A percentile compares a stretch with the other conserved stretches of the same genome.
Conservation (phyloP, 2,329 filamentous ascomycete genomes). For the Trichoderma hamatum region DNA sequence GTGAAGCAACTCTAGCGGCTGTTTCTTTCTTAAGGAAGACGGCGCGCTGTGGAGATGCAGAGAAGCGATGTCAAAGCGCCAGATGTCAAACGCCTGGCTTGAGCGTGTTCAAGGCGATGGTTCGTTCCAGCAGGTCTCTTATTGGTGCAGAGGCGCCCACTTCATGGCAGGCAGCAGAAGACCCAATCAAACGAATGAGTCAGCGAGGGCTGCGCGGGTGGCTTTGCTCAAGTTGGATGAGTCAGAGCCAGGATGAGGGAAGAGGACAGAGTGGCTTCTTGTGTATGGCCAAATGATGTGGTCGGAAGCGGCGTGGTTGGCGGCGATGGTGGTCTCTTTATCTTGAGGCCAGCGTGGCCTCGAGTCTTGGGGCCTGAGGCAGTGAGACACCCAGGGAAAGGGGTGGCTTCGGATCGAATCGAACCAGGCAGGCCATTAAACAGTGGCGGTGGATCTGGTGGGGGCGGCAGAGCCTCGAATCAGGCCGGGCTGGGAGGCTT, state of each 20-base stretch:
- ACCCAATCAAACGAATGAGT: constrained; percentile 30
- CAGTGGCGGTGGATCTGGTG: background rate
- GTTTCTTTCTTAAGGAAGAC: constrained; percentile 27
- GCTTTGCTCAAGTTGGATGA: constrained; percentile 28
- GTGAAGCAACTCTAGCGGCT: constrained; percentile 16
- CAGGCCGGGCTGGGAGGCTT: background rate
- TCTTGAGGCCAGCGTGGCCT: constrained; percentile 39
- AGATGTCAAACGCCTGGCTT: background rate
- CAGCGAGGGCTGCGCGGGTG: constrained; percentile 30
- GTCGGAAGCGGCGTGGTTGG: constrained; percentile 5
- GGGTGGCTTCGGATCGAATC: constrained; percentile 2
- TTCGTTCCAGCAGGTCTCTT: constrained; percentile 27
- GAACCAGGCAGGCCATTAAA: constrained; percentile 1
- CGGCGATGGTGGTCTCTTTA: constrained; percentile 40
- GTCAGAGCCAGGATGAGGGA: constrained; percentile 30
- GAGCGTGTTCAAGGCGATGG: constrained; percentile 21
- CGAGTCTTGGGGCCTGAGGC: constrained; percentile 31
- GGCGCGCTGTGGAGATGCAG: constrained; percentile 13
- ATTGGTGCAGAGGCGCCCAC: constrained; percentile 27
- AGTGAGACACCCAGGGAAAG: constrained; percentile 15
- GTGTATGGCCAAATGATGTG: background rate
- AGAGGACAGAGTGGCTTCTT: constrained; percentile 29
- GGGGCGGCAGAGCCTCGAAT: constrained; percentile 16
- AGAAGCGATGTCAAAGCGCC: background rate
- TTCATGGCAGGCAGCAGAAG: constrained; percentile 34